These are phyloP conservation scores for Prunus yedoensis DNA, from an alignment of 331 rosid genomes.

Conservation along the genomic window DNA sequence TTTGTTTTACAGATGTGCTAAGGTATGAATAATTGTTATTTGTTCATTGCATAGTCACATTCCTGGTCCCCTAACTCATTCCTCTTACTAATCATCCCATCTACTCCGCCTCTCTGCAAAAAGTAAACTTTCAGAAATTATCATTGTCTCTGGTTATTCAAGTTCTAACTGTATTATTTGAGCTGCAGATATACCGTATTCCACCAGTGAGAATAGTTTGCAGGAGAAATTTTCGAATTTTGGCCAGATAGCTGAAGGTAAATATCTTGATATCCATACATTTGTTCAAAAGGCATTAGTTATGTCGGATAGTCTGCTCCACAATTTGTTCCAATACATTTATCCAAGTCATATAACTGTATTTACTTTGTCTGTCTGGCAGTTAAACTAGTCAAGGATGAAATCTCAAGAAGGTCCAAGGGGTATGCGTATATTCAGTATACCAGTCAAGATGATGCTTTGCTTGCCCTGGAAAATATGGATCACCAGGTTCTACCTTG, in stretches of 20 bases:
- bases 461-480: slow-evolving; percentile 88
- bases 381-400: slow-evolving; percentile 70
- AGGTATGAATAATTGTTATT: no score
- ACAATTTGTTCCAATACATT: neutral
- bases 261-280: slow-evolving; percentile 1
- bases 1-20: no score
- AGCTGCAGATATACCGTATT: slow-evolving; percentile 80
- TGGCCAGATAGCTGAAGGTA: slow-evolving; percentile 88
- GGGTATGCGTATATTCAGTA: slow-evolving; percentile 89
- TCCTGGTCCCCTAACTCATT: no score
- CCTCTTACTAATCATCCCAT: no score
- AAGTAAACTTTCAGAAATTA: no score
- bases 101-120: no score
- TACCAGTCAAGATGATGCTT: slow-evolving; percentile 68
- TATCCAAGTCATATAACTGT: neutral
- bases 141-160: neutral
- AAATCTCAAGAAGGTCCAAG: slow-evolving; percentile 46
- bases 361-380: slow-evolving; percentile 13
- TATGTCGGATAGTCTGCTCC: neutral
- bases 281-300: neutral
- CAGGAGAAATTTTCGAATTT: slow-evolving; percentile 70
- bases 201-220: slow-evolving; percentile 54
- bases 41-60: no score
- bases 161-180: slow-evolving; percentile 21
- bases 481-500: slow-evolving; percentile 61